A percentile compares a stretch with the other conserved stretches of the same genome.
These are phyloP conservation scores for Jaminaea rosea DNA, from an alignment of 1,284 basidiomycete species.

Conservation along the genomic window DNA sequence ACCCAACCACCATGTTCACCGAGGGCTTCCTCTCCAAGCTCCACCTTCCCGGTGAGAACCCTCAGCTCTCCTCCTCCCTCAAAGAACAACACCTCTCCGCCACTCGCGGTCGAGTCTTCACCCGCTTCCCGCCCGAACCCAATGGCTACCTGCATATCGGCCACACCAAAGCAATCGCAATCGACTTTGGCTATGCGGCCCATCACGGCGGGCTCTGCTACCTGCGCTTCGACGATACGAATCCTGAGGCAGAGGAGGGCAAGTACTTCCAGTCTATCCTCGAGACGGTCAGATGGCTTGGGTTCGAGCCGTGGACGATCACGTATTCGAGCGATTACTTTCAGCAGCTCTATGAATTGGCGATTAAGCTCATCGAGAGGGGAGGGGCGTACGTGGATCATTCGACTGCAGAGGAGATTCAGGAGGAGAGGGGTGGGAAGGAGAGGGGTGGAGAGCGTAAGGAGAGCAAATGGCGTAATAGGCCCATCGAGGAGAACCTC, in stretches of 20 bases:
- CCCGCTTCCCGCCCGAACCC: conserved; percentile 96
- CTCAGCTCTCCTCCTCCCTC: conserved; percentile 70
- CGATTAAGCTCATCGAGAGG: conserved; percentile 78
- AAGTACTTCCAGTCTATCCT: conserved; percentile 92
- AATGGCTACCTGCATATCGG: conserved; percentile 92
- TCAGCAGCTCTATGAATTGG: conserved; percentile 73
- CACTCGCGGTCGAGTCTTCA: conserved; percentile 78
- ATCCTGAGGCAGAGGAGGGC: conserved; percentile 94
- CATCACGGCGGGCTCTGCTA: conserved; percentile 83
- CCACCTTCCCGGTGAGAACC: conserved; percentile 89
- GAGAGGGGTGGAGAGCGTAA: conserved; percentile 73
- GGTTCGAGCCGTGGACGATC: conserved; percentile 96
- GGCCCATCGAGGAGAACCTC: conserved; percentile 76
- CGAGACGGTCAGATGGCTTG: conserved; percentile 91
- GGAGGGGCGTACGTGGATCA: conserved; percentile 94
- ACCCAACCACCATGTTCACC: conserved; percentile 66
- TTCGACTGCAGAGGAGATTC: conserved; percentile 89
- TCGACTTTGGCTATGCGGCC: conserved; percentile 95
- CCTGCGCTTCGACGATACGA: conserved; percentile 94
- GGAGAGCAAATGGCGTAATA: conserved; percentile 74
- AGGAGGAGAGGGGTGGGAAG: conserved; percentile 70
- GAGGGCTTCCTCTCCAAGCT: conserved; percentile 90
- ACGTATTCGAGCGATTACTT: conserved; percentile 99
- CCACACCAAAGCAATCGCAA: conserved; percentile 96
- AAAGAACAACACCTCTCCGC: conserved; percentile 71